Conservation (phyloP, 768 basidiomycete species). For the Auricularia cornea region DNA sequence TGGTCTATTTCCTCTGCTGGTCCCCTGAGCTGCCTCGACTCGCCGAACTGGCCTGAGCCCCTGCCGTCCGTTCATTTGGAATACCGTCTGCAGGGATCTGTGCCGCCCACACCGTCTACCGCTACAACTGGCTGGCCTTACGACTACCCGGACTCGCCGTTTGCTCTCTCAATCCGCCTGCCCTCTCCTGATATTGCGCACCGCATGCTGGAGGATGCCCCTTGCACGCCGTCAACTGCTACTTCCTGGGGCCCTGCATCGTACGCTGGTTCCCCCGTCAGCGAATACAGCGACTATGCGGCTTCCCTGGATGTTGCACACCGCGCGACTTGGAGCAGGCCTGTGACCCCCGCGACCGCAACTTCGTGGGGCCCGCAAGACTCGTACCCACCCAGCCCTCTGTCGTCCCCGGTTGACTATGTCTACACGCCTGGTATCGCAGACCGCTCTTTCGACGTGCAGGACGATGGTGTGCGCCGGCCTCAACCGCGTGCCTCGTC, state of each 20-base stretch:
- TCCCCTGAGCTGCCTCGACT: conserved; percentile 35
- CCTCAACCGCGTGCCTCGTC: neutral
- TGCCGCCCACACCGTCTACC: conserved; percentile 36
- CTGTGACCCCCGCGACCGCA: conserved; percentile 35
- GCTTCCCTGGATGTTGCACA: conserved; percentile 35
- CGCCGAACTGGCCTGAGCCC: conserved; percentile 30
- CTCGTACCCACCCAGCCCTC: conserved; percentile 35
- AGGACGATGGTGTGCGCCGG: conserved; percentile 2
- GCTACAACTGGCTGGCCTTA: conserved; percentile 19
- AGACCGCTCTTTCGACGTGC: conserved; percentile 26
- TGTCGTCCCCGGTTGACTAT: conserved; percentile 21
- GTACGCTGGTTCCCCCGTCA: conserved; percentile 15
- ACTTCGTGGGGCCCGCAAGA: conserved; percentile 41
- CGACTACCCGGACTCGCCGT: conserved; percentile 9
- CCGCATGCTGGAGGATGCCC: conserved; percentile 11
- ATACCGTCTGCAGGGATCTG: conserved; percentile 34
- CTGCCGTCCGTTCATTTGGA: conserved; percentile 51
- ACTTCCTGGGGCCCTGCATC: conserved; percentile 40
- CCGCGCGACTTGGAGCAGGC: conserved; percentile 29
- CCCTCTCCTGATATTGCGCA: conserved; percentile 30
- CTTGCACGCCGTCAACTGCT: conserved; percentile 21
- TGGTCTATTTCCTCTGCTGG: conserved; percentile 67
- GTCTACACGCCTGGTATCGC: conserved; percentile 35
- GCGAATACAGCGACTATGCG: conserved; percentile 11
- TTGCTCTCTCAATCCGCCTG: conserved; percentile 10